These are phyloP conservation scores for Blepharisma japonicum DNA, from an alignment of 73 alveolate genomes.

Conservation along the genomic window DNA sequence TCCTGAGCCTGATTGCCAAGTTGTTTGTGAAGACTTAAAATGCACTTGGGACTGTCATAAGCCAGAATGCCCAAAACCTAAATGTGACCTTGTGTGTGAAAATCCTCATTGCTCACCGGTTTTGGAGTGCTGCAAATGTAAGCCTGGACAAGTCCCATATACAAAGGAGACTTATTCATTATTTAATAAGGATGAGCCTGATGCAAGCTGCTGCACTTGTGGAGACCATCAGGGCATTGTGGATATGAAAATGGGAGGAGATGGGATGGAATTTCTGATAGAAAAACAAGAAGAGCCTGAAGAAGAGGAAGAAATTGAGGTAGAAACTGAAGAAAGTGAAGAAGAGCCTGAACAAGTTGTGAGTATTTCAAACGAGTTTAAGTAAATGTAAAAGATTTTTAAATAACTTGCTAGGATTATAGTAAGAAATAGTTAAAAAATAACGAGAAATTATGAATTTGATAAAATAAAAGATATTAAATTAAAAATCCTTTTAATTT, in stretches of 20 bases:
- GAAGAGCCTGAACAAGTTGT: too few relatives aligned
- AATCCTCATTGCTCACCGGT: conserved; percentile 29
- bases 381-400: too few relatives aligned
- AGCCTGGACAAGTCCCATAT: not conserved
- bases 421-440: too few relatives aligned
- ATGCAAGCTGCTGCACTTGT: not conserved
- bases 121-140: conserved; percentile 14
- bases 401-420: too few relatives aligned
- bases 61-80: conserved; percentile 22
- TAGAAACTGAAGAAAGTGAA: too few relatives aligned
- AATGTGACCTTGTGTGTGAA: conserved; percentile 23
- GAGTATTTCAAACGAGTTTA: too few relatives aligned
- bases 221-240: conserved; percentile 13
- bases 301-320: too few relatives aligned
- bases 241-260: not conserved
- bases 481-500: too few relatives aligned
- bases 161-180: not conserved
- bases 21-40: not conserved
- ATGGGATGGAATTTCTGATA: too few relatives aligned
- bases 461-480: too few relatives aligned
- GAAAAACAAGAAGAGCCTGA: too few relatives aligned
- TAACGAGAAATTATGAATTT: too few relatives aligned
- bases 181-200: not conserved
- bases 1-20: conserved; percentile 20
- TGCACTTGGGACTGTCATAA: conserved; percentile 16